Conservation (phyloP, 139 green algal genomes). For the Closterium sp. region DNA sequence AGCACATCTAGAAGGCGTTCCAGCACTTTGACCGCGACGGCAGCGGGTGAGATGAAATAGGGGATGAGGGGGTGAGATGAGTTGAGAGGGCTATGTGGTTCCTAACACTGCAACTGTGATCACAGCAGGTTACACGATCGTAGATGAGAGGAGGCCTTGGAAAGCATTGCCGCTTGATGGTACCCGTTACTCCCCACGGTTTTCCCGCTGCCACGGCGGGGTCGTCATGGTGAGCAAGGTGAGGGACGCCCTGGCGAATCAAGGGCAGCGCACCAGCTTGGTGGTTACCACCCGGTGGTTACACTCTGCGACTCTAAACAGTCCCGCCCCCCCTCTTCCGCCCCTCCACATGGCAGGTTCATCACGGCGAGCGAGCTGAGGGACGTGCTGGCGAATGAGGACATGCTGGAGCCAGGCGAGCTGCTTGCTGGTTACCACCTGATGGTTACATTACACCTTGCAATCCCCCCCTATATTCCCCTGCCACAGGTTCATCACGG, state of each 20-base stretch:
- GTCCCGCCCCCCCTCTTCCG: neutral
- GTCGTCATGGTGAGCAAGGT: conserved; percentile 48
- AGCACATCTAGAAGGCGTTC: conserved; percentile 54
- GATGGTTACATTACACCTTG: neutral
- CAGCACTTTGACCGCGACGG: conserved; percentile 40
- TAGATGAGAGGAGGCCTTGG: neutral
- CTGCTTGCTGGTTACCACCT: neutral
- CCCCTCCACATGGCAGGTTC: conserved; percentile 5
- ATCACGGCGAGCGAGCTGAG: conserved; percentile 50
- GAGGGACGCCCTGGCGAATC: conserved; percentile 17
- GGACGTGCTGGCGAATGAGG: conserved; percentile 16
- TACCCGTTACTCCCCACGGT: neutral
- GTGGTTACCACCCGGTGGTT: too few species aligned
- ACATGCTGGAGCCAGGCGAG: too few species aligned
- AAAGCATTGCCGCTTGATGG: neutral
- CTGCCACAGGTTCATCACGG: conserved; percentile 39
- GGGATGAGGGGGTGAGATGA: neutral
- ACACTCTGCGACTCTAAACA: too few species aligned
- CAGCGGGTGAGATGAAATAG: conserved; percentile 21
- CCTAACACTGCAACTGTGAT: neutral
- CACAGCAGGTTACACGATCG: neutral
- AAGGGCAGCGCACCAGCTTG: neutral
- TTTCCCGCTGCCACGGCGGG: neutral
- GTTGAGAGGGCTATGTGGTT: neutral
- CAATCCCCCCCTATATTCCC: neutral